Base-by-base conservation (phyloP, 2,329 filamentous ascomycete genomes). In the Colletotrichum kahawae region DNA sequence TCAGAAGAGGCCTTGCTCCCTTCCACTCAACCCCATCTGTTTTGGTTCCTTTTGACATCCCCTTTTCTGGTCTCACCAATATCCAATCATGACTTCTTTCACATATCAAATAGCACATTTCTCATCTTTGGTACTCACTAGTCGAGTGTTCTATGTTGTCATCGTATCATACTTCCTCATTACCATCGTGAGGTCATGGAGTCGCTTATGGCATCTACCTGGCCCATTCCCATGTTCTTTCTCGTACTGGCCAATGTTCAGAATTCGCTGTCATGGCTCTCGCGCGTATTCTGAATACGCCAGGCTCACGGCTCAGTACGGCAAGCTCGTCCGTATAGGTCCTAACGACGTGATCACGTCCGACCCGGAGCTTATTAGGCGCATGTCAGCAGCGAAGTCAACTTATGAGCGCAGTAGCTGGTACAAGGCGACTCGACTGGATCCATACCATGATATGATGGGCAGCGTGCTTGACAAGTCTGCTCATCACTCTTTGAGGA, bases 391-490 rank as follows among this genome's bases (percentile, higher is more conserved):
- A 2, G 84, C 82, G 2, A 82, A 85, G 27, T 84, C 83, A 21
- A 71, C 76, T 8, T 87, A 87, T 71, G 79, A 76, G 1, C 83
- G 85, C 1, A 82, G 82, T 0, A 77, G 76, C 3, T 90, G 88
- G 83, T 90, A 90, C 78, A 82, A 85, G 74, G 86, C 84, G 7
- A 84, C 88, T 62, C 85, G 87, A 13, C 84, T 93, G 74, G 87
- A 92, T 71, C 88, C 89, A 0, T 77, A 77, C 24, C 77, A 78
- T 10, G 77, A 78, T 27, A 77, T 76, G 76, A 78, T 78, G 77
- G 77, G 77, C 18, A 78, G 77, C 57, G 65, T 77, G 18, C 75
- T 77, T 59, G 76, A 78, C 54, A 77, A 77, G 27, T 65, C 70
- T 7, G 59, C 38, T 7, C 77, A 78, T 48, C 75, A 77, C 48